These are phyloP conservation scores for Magnusiomyces sp. DNA, from an alignment of 1,139 yeast genomes.

Conservation along the genomic window DNA sequence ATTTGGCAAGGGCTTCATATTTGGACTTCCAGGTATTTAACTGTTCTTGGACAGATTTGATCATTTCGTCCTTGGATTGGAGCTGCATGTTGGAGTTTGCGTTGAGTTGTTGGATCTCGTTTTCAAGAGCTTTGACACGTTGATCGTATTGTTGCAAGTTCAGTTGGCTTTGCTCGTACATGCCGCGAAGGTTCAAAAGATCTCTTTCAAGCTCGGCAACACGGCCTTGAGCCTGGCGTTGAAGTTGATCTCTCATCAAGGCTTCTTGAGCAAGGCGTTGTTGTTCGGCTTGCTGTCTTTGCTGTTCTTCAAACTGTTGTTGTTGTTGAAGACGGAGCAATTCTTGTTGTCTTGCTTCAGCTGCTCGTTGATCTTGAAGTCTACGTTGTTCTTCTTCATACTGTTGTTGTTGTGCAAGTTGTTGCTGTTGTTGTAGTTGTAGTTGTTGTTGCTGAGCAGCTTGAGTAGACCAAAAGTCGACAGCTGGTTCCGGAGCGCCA, in stretches of 20 bases:
- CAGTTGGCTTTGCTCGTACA: constrained; percentile 79
- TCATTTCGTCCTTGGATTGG: constrained; percentile 68
- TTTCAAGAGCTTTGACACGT: constrained; percentile 74
- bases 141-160: constrained; percentile 82
- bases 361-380: constrained; percentile 43
- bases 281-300: constrained; percentile 57
- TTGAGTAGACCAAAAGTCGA: constrained; percentile 43
- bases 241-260: constrained; percentile 57
- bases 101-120: constrained; percentile 55
- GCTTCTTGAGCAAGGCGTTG: constrained; percentile 75
- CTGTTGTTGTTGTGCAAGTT: constrained; percentile 35
- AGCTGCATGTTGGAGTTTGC: constrained; percentile 67
- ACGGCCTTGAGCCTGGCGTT: constrained; percentile 69
- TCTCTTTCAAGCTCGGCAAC: constrained; percentile 80
- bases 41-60: constrained; percentile 65
- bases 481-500: constrained; percentile 28
- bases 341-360: constrained; percentile 40
- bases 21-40: constrained; percentile 73
- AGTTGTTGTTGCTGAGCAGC: constrained; percentile 36
- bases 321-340: constrained; percentile 50
- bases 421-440: constrained; percentile 32
- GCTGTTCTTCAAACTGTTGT: constrained; percentile 60
- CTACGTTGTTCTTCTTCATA: constrained; percentile 46
- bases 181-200: constrained; percentile 63
- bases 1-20: constrained; percentile 82